Percentiles rank a stretch among this genome's conserved stretches.
Conservation (phyloP, 2,329 filamentous ascomycete species). For the Colletotrichum tabaci region DNA sequence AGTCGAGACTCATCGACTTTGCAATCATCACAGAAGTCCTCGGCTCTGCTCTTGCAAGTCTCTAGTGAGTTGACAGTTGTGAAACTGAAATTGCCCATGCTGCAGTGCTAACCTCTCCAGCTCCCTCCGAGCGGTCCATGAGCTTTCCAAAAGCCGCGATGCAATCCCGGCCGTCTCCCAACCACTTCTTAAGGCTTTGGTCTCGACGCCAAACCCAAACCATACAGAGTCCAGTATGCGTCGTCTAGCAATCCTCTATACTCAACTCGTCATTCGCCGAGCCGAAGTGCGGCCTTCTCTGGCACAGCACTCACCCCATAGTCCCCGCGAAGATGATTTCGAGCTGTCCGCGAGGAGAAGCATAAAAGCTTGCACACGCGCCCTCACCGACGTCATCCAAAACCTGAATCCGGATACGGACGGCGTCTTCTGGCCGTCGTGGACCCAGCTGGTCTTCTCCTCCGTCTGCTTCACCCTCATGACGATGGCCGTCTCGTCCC, state of each 20-base stretch:
- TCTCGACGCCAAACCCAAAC: rapidly evolving
- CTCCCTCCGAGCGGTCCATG: background rate
- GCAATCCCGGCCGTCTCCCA: background rate
- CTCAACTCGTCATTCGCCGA: constrained; percentile 6
- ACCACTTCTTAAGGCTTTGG: background rate
- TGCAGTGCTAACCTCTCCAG: background rate
- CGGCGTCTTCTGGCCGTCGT: constrained; percentile 43
- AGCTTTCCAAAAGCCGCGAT: background rate
- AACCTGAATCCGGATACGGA: constrained; percentile 37
- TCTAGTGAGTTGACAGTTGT: constrained; percentile 3
- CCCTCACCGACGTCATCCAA: background rate
- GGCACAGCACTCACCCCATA: background rate
- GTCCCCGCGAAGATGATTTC: too few species aligned
- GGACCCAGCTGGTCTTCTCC: constrained; percentile 42
- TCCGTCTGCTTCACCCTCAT: constrained; percentile 43
- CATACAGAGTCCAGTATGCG: background rate
- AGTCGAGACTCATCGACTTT: background rate
- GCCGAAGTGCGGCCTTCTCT: background rate
- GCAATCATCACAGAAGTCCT: background rate
- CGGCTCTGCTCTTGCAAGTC: background rate
- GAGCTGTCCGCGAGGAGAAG: background rate
- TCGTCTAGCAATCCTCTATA: background rate
- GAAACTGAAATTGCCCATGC: background rate
- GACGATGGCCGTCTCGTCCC: constrained; percentile 34
- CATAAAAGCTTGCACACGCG: background rate